A percentile compares a stretch with the other conserved stretches of the same genome.
phyloP scores from a whole-genome alignment of 2,329 filamentous ascomycete genomes.

The Talaromyces sp. region DNA sequence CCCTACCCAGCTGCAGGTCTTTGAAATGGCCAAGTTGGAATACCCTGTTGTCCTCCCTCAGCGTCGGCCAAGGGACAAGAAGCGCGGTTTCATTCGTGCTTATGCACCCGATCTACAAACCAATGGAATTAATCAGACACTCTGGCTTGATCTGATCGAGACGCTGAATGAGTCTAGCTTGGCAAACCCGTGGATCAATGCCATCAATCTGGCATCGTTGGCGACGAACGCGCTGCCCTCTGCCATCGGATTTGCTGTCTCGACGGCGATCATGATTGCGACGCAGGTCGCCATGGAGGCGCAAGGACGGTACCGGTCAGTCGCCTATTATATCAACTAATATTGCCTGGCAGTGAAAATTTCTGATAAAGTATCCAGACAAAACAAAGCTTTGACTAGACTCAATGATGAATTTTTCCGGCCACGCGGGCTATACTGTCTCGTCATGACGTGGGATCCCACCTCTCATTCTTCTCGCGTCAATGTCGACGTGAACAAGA shows the following conservation, averaged over 20 bases:
- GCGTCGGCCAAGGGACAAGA: conserved; percentile 27
- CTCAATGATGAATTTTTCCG: conserved; percentile 54
- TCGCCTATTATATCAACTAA: not conserved
- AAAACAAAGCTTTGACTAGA: conserved; percentile 50
- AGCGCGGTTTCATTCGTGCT: conserved; percentile 34
- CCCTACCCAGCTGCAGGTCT: not conserved
- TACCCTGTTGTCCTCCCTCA: conserved; percentile 35
- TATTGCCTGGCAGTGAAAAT: not conserved
- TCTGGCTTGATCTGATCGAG: conserved; percentile 33
- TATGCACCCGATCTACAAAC: conserved; percentile 32
- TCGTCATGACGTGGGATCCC: conserved; percentile 46
- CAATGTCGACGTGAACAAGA: not conserved
- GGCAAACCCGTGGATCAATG: conserved; percentile 9
- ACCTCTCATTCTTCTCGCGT: not conserved
- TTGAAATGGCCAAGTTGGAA: not conserved
- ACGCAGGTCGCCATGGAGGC: conserved; percentile 3
- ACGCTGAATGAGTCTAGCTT: conserved; percentile 15
- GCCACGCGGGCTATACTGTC: conserved; percentile 50
- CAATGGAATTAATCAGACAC: conserved; percentile 29
- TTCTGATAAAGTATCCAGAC: conserved; percentile 16
- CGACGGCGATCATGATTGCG: conserved; percentile 6
- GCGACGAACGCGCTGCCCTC: not conserved
- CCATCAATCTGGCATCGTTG: conserved; percentile 7
- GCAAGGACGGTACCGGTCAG: conserved; percentile 17
- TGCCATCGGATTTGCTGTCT: conserved; percentile 3